A percentile compares a stretch with the other conserved stretches of the same genome.
Conservation (phyloP, 768 basidiomycete species). For the Boletus barrowsii region DNA sequence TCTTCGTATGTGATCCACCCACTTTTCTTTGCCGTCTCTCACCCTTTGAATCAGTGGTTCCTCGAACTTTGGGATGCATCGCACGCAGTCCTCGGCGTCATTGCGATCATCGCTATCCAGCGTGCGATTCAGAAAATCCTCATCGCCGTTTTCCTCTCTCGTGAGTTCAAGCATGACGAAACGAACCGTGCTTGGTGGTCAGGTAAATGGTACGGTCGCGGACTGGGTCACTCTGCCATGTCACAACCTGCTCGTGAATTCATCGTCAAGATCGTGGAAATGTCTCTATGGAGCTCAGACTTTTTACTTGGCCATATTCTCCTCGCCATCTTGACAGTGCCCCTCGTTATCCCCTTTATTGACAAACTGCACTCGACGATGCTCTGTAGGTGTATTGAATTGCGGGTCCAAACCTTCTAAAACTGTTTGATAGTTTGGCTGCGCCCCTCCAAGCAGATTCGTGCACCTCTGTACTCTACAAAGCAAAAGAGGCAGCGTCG, state of each 20-base stretch:
- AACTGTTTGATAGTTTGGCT: constrained; percentile 72
- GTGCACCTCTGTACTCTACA: constrained; percentile 88
- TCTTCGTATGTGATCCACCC: constrained; percentile 65
- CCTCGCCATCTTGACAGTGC: constrained; percentile 81
- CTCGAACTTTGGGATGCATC: constrained; percentile 96
- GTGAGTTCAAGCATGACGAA: constrained; percentile 98
- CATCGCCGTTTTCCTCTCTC: constrained; percentile 89
- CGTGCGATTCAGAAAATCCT: constrained; percentile 91
- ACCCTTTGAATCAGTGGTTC: constrained; percentile 67
- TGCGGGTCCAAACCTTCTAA: neutral
- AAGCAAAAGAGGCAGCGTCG: constrained; percentile 91
- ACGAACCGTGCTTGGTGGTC: constrained; percentile 99
- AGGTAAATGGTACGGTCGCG: constrained; percentile 95
- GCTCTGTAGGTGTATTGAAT: constrained; percentile 61
- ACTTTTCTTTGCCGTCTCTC: constrained; percentile 32
- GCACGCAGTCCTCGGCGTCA: constrained; percentile 90
- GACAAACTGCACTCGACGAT: constrained; percentile 91
- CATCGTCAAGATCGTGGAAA: constrained; percentile 97
- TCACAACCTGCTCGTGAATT: constrained; percentile 97
- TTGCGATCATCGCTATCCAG: constrained; percentile 87
- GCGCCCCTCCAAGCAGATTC: constrained; percentile 90
- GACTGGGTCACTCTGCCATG: constrained; percentile 85
- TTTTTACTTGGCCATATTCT: constrained; percentile 85
- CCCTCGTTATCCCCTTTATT: constrained; percentile 80
- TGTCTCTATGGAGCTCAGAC: constrained; percentile 95